Evolutionary conservation across 345 rosid genomes (phyloP).

Genomic region (Gossypium turneri): DNA sequence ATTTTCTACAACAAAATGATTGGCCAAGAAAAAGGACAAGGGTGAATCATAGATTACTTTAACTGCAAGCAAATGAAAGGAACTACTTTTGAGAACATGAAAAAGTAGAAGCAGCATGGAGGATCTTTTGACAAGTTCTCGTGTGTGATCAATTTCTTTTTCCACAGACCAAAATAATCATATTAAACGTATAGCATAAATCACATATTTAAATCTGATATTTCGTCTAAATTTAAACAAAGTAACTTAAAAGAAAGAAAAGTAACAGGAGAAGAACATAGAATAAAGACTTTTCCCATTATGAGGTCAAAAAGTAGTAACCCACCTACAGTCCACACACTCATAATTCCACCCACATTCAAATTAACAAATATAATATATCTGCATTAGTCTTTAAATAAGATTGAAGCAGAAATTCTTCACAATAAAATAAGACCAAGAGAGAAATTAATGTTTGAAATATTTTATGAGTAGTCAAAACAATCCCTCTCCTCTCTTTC

Average conservation of each 20-base stretch:
- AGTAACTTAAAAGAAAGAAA: background rate
- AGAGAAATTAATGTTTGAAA: background rate
- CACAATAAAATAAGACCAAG: constrained; percentile 20
- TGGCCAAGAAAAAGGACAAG: too few relatives aligned
- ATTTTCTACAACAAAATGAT: too few relatives aligned
- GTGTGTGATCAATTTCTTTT: constrained; percentile 17
- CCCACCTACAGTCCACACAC: constrained; percentile 19
- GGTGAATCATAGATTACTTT: background rate
- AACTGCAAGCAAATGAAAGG: constrained; percentile 1
- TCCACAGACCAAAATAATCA: too few relatives aligned
- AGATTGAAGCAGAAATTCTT: constrained; percentile 24
- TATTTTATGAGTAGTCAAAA: constrained; percentile 33
- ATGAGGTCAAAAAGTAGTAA: constrained; percentile 42
- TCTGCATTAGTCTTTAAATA: background rate
- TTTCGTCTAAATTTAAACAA: too few relatives aligned
- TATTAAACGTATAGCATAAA: too few relatives aligned
- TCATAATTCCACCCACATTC: constrained; percentile 44
- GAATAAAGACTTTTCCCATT: constrained; percentile 37
- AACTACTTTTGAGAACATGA: background rate
- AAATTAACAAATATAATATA: constrained; percentile 7
- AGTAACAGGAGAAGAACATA: constrained; percentile 20
- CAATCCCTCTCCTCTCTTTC: constrained; percentile 15
- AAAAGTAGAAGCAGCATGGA: constrained; percentile 15
- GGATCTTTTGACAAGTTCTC: constrained; percentile 5
- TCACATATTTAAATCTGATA: too few relatives aligned